phyloP scores from a whole-genome alignment of 768 basidiomycete genomes.

The Termitomyces sp. region DNA sequence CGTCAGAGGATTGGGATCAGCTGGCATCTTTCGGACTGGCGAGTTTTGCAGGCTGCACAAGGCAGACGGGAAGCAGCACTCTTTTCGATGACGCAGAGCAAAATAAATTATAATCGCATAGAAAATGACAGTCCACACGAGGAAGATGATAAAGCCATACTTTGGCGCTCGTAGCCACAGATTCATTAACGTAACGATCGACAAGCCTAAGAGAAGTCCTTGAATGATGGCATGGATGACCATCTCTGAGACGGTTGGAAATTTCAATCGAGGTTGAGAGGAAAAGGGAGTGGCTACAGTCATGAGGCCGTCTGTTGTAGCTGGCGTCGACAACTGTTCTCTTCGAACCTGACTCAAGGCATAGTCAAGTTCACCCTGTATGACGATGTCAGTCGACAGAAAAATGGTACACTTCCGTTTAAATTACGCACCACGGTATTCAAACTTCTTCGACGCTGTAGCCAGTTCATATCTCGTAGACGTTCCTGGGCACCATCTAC shows the following conservation, averaged over 20 bases:
- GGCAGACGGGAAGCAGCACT: conserved; percentile 51
- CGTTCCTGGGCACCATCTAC: conserved; percentile 15
- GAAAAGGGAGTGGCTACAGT: not conserved
- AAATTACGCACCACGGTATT: conserved; percentile 56
- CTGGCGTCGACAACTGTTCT: conserved; percentile 44
- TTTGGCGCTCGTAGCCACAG: conserved; percentile 53
- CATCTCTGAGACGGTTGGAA: conserved; percentile 33
- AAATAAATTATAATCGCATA: conserved; percentile 49
- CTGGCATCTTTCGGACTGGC: conserved; percentile 19
- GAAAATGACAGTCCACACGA: conserved; percentile 55
- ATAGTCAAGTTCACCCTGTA: conserved; percentile 72
- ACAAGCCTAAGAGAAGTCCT: conserved; percentile 51
- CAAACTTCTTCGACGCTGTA: conserved; percentile 66
- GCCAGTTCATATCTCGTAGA: conserved; percentile 74
- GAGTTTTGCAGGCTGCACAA: conserved; percentile 36
- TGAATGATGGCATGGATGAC: conserved; percentile 52
- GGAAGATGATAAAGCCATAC: conserved; percentile 58
- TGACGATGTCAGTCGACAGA: conserved; percentile 7
- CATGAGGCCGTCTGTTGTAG: conserved; percentile 39
- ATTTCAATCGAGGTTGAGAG: conserved; percentile 7
- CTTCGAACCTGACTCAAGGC: conserved; percentile 53
- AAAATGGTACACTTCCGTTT: not conserved
- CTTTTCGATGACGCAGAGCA: conserved; percentile 56
- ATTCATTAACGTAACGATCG: conserved; percentile 49
- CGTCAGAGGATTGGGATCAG: conserved; percentile 26